These are phyloP conservation scores for Leccinellum luteum DNA, from an alignment of 768 basidiomycete species.

Conservation along the genomic window DNA sequence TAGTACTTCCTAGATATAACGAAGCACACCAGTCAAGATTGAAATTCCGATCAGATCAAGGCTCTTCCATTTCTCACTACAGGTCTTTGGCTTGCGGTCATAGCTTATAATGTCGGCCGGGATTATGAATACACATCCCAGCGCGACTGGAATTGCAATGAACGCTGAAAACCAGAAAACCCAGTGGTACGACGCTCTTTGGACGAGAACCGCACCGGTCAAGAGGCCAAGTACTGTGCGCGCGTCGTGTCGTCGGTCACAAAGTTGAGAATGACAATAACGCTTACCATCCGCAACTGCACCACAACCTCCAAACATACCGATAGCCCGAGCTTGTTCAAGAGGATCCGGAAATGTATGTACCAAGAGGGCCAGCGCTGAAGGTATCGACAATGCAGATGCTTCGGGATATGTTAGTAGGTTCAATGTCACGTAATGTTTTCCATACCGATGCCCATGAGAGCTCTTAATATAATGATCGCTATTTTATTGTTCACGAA, in stretches of 20 bases:
- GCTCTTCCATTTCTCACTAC: constrained; percentile 23
- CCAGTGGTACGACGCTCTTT: constrained; percentile 45
- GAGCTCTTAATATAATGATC: constrained; percentile 49
- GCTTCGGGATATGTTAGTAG: constrained; percentile 26
- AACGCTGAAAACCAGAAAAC: constrained; percentile 49
- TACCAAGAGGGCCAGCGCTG: constrained; percentile 49
- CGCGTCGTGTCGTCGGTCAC: neutral
- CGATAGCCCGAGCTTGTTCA: constrained; percentile 48
- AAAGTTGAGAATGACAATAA: neutral
- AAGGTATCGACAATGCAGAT: constrained; percentile 50
- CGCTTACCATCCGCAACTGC: constrained; percentile 42
- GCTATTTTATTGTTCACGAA: constrained; percentile 46
- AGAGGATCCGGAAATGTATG: constrained; percentile 46
- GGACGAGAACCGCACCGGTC: constrained; percentile 43
- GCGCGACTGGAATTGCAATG: constrained; percentile 33
- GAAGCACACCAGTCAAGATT: constrained; percentile 34
- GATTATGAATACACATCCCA: constrained; percentile 33
- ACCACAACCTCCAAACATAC: constrained; percentile 44
- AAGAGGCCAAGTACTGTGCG: constrained; percentile 41
- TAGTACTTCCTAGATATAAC: neutral
- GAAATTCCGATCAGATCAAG: constrained; percentile 41
- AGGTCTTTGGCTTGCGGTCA: neutral
- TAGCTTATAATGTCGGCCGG: constrained; percentile 23
- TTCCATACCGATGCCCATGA: constrained; percentile 46
- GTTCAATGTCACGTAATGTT: neutral